Percentiles rank a stretch among this genome's conserved stretches.
Evolutionary conservation across 805 yeast species (phyloP).

Genomic region (Pichia californica): DNA sequence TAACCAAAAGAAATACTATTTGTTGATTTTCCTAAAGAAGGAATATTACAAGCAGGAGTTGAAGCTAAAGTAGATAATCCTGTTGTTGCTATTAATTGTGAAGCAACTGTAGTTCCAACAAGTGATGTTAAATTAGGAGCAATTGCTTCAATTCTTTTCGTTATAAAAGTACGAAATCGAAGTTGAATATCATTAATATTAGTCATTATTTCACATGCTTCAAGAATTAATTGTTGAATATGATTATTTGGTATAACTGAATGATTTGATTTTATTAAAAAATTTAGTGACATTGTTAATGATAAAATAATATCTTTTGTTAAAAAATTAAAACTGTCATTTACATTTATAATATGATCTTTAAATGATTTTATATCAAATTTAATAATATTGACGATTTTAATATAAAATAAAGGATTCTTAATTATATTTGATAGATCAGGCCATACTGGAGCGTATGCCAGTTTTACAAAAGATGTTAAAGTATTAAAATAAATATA

Average conservation of each 20-base stretch:
- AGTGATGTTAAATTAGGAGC: slow-evolving; percentile 80
- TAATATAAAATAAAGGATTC: slow-evolving; percentile 57
- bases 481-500: slow-evolving; percentile 33
- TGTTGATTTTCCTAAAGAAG: slow-evolving; percentile 56
- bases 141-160: slow-evolving; percentile 46
- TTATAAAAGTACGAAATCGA: slow-evolving; percentile 46
- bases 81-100: slow-evolving; percentile 67
- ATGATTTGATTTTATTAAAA: slow-evolving; percentile 17
- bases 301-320: slow-evolving; percentile 64
- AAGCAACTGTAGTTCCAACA: slow-evolving; percentile 65
- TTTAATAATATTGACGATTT: slow-evolving; percentile 20
- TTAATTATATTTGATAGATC: slow-evolving; percentile 62
- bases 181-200: slow-evolving; percentile 38
- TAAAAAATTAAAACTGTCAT: slow-evolving; percentile 36
- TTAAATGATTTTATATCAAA: slow-evolving; percentile 3
- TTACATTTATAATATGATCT: neutral
- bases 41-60: slow-evolving; percentile 78
- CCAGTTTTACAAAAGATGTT: slow-evolving; percentile 42
- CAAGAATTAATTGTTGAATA: slow-evolving; percentile 6
- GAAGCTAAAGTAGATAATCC: slow-evolving; percentile 58
- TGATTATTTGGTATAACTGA: neutral
- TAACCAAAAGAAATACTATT: slow-evolving; percentile 49
- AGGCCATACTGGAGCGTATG: slow-evolving; percentile 58
- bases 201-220: slow-evolving; percentile 43
- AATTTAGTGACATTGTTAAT: slow-evolving; percentile 63